A percentile compares a stretch with the other conserved stretches of the same genome.
These are phyloP conservation scores for Aspergillus viridinutans DNA, from an alignment of 2,329 filamentous ascomycete genomes.

Conservation along the genomic window DNA sequence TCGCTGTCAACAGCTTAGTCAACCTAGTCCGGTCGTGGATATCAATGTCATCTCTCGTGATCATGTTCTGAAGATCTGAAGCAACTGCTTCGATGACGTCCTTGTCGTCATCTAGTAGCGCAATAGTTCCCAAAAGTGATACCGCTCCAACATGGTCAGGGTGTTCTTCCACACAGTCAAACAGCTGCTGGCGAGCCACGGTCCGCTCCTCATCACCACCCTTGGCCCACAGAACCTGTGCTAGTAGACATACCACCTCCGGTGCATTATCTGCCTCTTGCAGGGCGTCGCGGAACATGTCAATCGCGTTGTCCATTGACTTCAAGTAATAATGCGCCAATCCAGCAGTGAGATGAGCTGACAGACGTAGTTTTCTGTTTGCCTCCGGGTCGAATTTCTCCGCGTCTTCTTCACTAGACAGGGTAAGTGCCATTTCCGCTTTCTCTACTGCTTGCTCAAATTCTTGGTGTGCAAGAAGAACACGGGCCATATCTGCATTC, in stretches of 20 bases:
- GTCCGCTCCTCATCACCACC: slow-evolving; percentile 69
- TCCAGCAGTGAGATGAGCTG: slow-evolving; percentile 79
- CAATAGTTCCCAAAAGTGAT: slow-evolving; percentile 77
- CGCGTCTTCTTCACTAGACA: slow-evolving; percentile 68
- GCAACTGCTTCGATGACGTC: slow-evolving; percentile 77
- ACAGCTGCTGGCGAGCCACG: slow-evolving; percentile 73
- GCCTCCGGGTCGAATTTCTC: slow-evolving; percentile 60
- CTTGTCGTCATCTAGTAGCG: slow-evolving; percentile 71
- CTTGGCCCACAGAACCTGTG: slow-evolving; percentile 90
- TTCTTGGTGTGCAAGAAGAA: slow-evolving; percentile 64
- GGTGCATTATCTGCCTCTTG: slow-evolving; percentile 71
- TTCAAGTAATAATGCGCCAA: slow-evolving; percentile 72
- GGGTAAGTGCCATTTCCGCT: slow-evolving; percentile 72
- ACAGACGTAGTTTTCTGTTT: slow-evolving; percentile 69
- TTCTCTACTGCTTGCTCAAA: slow-evolving; percentile 70
- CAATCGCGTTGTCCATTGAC: slow-evolving; percentile 64
- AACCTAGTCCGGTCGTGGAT: slow-evolving; percentile 64
- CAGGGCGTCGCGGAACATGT: slow-evolving; percentile 75
- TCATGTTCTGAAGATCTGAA: slow-evolving; percentile 69
- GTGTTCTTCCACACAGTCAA: slow-evolving; percentile 70
- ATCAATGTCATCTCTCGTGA: slow-evolving; percentile 62
- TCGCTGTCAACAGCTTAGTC: slow-evolving; percentile 69
- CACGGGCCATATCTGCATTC: slow-evolving; percentile 82
- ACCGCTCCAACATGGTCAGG: slow-evolving; percentile 75
- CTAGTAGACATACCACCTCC: slow-evolving; percentile 80